Evolutionary conservation across 495 filamentous ascomycete genomes (phyloP), one percentile per base, ranked within the genome.

Genomic region (Pyrenula massariospora): DNA sequence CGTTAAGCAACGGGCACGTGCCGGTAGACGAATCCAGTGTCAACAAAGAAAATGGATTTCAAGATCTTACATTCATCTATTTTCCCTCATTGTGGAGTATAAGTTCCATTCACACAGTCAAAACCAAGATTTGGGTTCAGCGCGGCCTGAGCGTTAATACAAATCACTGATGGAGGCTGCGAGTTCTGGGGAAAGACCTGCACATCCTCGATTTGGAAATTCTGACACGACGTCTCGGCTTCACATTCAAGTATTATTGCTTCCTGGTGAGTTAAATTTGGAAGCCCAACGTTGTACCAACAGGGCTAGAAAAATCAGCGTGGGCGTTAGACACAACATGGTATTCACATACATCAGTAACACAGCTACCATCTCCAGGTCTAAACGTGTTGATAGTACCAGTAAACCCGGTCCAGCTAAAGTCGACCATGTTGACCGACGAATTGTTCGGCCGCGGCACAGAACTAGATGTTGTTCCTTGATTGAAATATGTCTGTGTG

Each of bases 261-360:
- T 50, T 73, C 69, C 0, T 69, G 73, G 52, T 73, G 68, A 10
- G 65, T 62, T 48, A 75, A 58, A 23, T 67, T 61, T 0, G 68
- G 65, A 22, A 72, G 58, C 0, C 70, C 70, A 47, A 51, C 57
- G 31, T 42, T 42, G 15, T 42, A 42, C 31, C 31, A 42, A 15
- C 31, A 42, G 5, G 31, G 31, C 31, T 42, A 15, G 8, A 42
- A 42, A 42, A 8, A 15, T 42, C 31, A 42, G 31, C 31, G n/a
- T n/a, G 31, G 31, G 15, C 15, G 15, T 42, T 42, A 15, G 8
- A 42, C 15, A 42, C 15, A 42, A 15, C n/a, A 58, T 70, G 53
- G 57, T 72, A 73, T 68, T 68, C 72, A 58, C 69, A 74, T n/a
- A 71, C 70, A 53, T 72, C 63, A 1, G 68, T 62, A 12, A 67